Base-by-base conservation (phyloP, 768 basidiomycete species). In the Tricholoma sp. region DNA sequence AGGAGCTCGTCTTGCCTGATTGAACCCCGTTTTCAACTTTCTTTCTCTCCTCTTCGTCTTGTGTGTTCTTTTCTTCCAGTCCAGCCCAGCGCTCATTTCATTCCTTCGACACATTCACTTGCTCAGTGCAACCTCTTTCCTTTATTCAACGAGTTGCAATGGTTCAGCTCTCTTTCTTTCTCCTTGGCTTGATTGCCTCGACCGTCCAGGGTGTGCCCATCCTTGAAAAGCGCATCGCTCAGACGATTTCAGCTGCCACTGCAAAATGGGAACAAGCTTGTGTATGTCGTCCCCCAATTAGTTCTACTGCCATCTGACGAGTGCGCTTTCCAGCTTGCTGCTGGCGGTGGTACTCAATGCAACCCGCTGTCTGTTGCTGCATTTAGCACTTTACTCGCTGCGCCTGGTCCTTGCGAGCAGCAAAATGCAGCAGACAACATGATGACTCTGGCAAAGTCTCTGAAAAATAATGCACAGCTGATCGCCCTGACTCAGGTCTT, bases 301-400 rank as follows among this genome's bases (percentile, higher is more conserved):
- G 11, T 31, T 13, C 6, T 36, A 24, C 31, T 32, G n/a, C 47
- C 52, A 33, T 28, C 41, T 58, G n/a, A 50, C 17, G 50, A 10
- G 11, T 9, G 11, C 44, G 28, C 12, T 50, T 31, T 49, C 49
- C 64, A 85, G 84, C 51, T 70, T 37, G 70, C 76, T 11, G 86
- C 84, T 6, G 81, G 80, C 39, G 86, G 85, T 42, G 82, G 61
- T 13, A 52, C 70, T n/a, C 68, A 78, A 60, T 88, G 86, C 68
- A 86, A 84, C 65, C 70, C 79, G 5, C 63, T 81, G 41, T 79
- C 85, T 3, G 74, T 86, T 24, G 73, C 71, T 1, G 78, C 85
- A 0, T 84, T 85, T 62, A 61, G 63, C 37, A 82, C 83, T 11
- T 79, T 89, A 42, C 80, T 88, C n/a, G 81, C 81, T 33, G 81